Evolutionary conservation across 1,139 yeast species (phyloP), one percentile per base, ranked within the genome.

Genomic region (Debaryomyces singareniensis): DNA sequence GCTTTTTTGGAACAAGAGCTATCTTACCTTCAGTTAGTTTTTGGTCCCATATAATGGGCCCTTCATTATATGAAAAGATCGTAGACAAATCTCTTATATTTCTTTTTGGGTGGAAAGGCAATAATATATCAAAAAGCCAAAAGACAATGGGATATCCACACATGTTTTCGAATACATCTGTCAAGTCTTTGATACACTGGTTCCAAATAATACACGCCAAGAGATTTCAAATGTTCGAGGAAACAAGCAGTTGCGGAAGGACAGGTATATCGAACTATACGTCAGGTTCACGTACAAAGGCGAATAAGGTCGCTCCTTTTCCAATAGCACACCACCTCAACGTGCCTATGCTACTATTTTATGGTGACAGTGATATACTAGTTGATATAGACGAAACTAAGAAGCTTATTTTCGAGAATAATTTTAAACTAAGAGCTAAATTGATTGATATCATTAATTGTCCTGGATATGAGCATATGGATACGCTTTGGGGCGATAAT

Each of bases 271-370:
- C 50, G 2, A 53, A 55, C 6, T 51, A 37, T 32, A 61, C 43
- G 37, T 54, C 29, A 2, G 30, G 33, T 5, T 49, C 48, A 35
- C 47, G 42, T 26, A 29, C 31, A 12, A 64, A 59, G 18, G 44
- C 50, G 2, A 52, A 75, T 44, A 58, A 71, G 35, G 82, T 75
- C 4, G 78, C 85, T 1, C 77, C 80, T 3, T 75, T 67, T 35
- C 73, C 74, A 3, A 22, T 65, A 58, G 39, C 69, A 61, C 35
- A 62, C 35, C 70, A 68, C 24, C 54, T 68, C 13, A 50, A 63
- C 29, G 52, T 66, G n/a, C 68, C 68, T 1, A 61, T 65, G 58
- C 32, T 63, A 9, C 44, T 66, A 29, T 55, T 62, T 20, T 66
- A 60, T 38, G 60, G 71, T 37, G 53, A 68, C 62, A 29, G 58